phyloP scores from a whole-genome alignment of 2,329 filamentous ascomycete genomes.

The Cercospora janseana region DNA sequence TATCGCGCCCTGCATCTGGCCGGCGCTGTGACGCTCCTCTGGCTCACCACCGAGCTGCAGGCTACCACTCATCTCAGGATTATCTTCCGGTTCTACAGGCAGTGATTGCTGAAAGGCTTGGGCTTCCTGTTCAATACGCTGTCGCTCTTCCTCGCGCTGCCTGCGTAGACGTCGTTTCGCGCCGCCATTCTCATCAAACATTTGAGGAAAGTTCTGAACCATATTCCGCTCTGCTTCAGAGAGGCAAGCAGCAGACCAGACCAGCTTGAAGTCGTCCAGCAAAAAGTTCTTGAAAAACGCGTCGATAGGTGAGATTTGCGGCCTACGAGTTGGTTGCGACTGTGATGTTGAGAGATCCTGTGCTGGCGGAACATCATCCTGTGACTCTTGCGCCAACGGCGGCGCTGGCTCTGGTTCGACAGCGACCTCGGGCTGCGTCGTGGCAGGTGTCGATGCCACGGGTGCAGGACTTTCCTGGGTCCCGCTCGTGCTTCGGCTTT shows the following conservation, averaged over 20 bases:
- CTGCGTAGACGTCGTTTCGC: constrained; percentile 72
- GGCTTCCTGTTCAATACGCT: constrained; percentile 54
- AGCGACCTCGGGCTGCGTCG: constrained; percentile 15
- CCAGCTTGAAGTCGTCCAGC: constrained; percentile 51
- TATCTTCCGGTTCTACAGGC: constrained; percentile 63
- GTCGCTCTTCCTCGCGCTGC: constrained; percentile 60
- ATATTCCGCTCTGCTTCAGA: constrained; percentile 51
- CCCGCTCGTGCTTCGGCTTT: constrained; percentile 76
- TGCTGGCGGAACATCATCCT: constrained; percentile 10
- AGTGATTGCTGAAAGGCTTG: constrained; percentile 48
- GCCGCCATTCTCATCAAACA: constrained; percentile 81
- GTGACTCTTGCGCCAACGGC: constrained; percentile 16
- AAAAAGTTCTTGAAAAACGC: constrained; percentile 43
- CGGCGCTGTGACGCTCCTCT: constrained; percentile 64
- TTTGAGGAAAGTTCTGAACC: constrained; percentile 63
- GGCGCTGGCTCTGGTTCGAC: constrained; percentile 19
- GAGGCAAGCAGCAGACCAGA: constrained; percentile 51
- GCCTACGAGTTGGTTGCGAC: constrained; percentile 19
- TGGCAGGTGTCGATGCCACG: constrained; percentile 31
- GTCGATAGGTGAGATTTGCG: constrained; percentile 34
- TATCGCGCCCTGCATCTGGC: constrained; percentile 60
- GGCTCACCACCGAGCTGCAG: constrained; percentile 89
- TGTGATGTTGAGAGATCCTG: neutral
- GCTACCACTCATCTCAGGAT: constrained; percentile 73
- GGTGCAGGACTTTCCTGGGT: constrained; percentile 76